Evolutionary conservation across 2,329 filamentous ascomycete species (phyloP).

Genomic region (Sclerotinia trifoliorum): DNA sequence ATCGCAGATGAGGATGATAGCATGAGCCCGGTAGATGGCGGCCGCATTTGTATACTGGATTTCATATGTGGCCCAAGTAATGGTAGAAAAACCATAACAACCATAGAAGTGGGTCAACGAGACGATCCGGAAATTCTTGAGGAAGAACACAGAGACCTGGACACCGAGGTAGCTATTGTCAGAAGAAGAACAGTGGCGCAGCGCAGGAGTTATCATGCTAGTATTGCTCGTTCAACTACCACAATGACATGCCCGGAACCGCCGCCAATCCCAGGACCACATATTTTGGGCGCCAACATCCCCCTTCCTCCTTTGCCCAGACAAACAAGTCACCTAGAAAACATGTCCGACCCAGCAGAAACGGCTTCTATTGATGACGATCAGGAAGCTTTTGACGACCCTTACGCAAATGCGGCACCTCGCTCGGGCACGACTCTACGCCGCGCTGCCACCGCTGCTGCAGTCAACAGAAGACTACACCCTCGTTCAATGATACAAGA

Average conservation of each 20-base stretch:
- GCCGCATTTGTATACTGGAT: constrained; percentile 69
- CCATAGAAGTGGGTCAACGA: constrained; percentile 68
- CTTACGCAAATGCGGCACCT: constrained; percentile 71
- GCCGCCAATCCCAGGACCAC: constrained; percentile 33
- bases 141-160: constrained; percentile 72
- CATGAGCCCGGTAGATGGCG: constrained; percentile 74
- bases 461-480: constrained; percentile 67
- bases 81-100: constrained; percentile 57
- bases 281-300: constrained; percentile 26
- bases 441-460: constrained; percentile 73
- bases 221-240: constrained; percentile 52
- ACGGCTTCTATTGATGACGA: constrained; percentile 38
- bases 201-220: constrained; percentile 49
- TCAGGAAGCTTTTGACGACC: constrained; percentile 61
- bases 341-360: constrained; percentile 29
- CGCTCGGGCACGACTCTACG: constrained; percentile 68
- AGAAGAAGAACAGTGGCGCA: constrained; percentile 70
- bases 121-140: constrained; percentile 66
- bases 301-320: constrained; percentile 26
- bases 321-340: constrained; percentile 29
- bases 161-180: constrained; percentile 76
- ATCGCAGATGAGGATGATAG: constrained; percentile 65
- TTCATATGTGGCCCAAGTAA: constrained; percentile 63
- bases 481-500: constrained; percentile 55
- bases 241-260: constrained; percentile 36